Base-by-base conservation (phyloP, 331 rosid genomes). In the Cydonia oblonga region DNA sequence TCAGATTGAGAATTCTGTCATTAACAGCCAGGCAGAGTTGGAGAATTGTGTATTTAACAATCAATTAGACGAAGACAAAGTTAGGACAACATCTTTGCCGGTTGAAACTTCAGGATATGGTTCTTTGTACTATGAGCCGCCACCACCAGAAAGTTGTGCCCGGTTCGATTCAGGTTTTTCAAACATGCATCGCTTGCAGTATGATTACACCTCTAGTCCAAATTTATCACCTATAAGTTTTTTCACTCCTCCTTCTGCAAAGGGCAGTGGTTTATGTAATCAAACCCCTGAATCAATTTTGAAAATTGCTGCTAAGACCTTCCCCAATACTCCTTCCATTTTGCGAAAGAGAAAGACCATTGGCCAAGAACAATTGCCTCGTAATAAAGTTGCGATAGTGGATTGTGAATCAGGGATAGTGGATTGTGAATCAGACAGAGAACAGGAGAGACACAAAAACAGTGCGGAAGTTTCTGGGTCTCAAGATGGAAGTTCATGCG, bases 291-390 rank as follows among this genome's bases (percentile, higher is more conserved):
- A 91, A 82, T 89, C 96, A 42, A 86, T 91, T 70, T 84, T 91
- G 87, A 91, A 85, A 83, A 83, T 80, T 79, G 97, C 97, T 57
- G 97, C 97, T 74, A 62, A 82, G 83, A 91, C 88, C 70, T 95
- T 86, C 82, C 96, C 97, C 28, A 85, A 85, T 78, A 95, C 96
- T 79, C 99, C 99, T 79, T 91, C 99, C 75, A 95, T 95, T 82
- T 74, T 86, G 70, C 89, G 96, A 72, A 88, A 87, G 86, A 88
- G 98, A 81, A 88, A 77, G 79, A 79, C 75, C 62, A 81, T 74
- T 70, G 71, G 70, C 73, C 86, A 80, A 70, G 52, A 64, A 26
- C 67, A 77, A 60, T 76, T 77, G 58, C 76, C 83, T 83, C 78
- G 78, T 38, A 73, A 70, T 76, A 82, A 84, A 70, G 38, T 58